Conservation (phyloP, 139 green algal species). For the Bryopsis sp. region DNA sequence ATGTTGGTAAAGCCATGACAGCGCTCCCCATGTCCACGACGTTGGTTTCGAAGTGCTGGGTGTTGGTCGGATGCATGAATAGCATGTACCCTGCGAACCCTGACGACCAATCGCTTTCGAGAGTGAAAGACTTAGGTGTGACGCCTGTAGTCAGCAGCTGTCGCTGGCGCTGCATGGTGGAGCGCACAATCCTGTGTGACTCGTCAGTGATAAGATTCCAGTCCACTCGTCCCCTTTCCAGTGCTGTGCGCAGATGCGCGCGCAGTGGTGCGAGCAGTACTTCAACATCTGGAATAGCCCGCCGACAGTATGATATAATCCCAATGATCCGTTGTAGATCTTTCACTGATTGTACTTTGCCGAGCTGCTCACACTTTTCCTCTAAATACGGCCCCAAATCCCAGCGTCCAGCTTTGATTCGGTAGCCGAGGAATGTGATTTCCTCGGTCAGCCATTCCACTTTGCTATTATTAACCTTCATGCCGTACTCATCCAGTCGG, state of each 20-base stretch:
- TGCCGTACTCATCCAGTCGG: not conserved
- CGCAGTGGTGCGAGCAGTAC: not conserved
- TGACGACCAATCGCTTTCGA: too few relatives aligned
- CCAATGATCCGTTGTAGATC: conserved; percentile 9
- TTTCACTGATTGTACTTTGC: not conserved
- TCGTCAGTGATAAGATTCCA: too few relatives aligned
- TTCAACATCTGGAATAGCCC: conserved; percentile 5
- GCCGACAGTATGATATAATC: conserved; percentile 9
- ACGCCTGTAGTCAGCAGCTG: too few relatives aligned
- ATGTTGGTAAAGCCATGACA: too few relatives aligned
- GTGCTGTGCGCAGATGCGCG: not conserved
- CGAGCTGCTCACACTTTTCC: not conserved
- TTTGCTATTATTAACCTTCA: conserved; percentile 13
- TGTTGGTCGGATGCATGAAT: too few relatives aligned
- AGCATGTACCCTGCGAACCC: too few relatives aligned
- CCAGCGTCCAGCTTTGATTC: conserved; percentile 5
- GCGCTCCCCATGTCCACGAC: too few relatives aligned
- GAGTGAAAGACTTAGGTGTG: too few relatives aligned
- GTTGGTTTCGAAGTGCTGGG: too few relatives aligned
- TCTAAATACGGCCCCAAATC: not conserved
- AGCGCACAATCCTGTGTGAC: too few relatives aligned
- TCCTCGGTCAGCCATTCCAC: not conserved
- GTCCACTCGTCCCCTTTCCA: too few relatives aligned
- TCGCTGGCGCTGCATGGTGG: too few relatives aligned
- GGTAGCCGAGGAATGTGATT: not conserved